Percentiles rank a stretch among this genome's conserved stretches.
Conservation (phyloP, 2,329 filamentous ascomycete species). For the Sodiomyces alkalinus region DNA sequence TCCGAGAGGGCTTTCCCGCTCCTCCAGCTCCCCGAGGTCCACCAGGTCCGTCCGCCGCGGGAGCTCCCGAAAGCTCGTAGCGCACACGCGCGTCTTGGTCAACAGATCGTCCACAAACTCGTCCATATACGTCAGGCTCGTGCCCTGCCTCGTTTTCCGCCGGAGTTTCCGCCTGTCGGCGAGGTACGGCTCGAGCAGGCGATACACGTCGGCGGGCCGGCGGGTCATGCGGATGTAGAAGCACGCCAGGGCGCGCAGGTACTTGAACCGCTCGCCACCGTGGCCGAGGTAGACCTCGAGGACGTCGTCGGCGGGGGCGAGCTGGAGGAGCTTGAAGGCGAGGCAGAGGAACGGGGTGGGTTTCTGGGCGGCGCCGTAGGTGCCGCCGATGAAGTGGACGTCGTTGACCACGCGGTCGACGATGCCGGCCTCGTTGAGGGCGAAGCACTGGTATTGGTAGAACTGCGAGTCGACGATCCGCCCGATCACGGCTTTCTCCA, state of each 20-base stretch:
- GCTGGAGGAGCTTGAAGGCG: constrained; percentile 84
- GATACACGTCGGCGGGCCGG: constrained; percentile 66
- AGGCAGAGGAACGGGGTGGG: constrained; percentile 89
- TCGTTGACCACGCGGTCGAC: constrained; percentile 79
- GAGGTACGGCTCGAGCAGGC: constrained; percentile 65
- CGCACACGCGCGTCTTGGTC: constrained; percentile 78
- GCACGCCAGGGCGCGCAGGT: constrained; percentile 73
- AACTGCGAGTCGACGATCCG: constrained; percentile 93
- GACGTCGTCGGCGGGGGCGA: constrained; percentile 66
- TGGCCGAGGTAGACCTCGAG: constrained; percentile 66
- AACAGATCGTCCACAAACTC: constrained; percentile 89
- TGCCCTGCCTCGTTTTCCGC: constrained; percentile 58
- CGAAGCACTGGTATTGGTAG: constrained; percentile 98
- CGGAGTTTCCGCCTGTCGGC: constrained; percentile 73
- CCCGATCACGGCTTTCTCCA: constrained; percentile 91
- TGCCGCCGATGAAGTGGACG: constrained; percentile 74
- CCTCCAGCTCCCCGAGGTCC: constrained; percentile 77
- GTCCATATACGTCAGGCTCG: constrained; percentile 67
- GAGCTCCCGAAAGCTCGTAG: constrained; percentile 85
- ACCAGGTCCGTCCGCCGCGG: constrained; percentile 69
- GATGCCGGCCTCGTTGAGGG: constrained; percentile 68
- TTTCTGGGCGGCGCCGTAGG: constrained; percentile 68
- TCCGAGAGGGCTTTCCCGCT: constrained; percentile 67
- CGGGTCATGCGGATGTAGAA: constrained; percentile 92
- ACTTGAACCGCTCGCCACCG: constrained; percentile 66